Evolutionary conservation across 2,329 filamentous ascomycete species (phyloP).

Genomic region (Alternaria metachromatica): DNA sequence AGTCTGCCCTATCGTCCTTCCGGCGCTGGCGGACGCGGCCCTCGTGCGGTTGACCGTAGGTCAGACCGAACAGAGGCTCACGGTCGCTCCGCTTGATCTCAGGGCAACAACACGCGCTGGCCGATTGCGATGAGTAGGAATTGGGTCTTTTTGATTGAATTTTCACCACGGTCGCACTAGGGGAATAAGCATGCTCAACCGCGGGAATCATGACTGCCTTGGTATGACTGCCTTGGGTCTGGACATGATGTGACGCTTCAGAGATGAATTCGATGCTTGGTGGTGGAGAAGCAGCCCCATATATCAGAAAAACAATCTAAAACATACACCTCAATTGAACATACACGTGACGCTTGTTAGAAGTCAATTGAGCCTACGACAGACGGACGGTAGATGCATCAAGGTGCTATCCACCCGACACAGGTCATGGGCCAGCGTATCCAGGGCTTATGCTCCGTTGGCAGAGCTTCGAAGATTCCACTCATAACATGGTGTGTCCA

Average conservation of each 20-base stretch:
- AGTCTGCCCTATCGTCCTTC: conserved; percentile 14
- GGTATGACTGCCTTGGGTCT: too few relatives aligned
- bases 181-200: background rate
- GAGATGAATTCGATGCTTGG: background rate
- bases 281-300: background rate
- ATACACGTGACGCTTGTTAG: background rate
- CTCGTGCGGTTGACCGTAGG: background rate
- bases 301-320: background rate
- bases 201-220: background rate
- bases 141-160: background rate
- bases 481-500: conserved; percentile 39
- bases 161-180: background rate
- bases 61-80: background rate
- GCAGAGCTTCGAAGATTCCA: conserved; percentile 29
- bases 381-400: background rate
- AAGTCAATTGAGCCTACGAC: background rate
- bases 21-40: background rate
- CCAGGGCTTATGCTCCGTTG: conserved; percentile 27
- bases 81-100: background rate
- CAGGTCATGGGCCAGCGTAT: conserved; percentile 33
- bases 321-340: background rate
- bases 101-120: background rate
- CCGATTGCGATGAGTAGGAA: background rate
- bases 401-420: conserved; percentile 33
- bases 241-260: background rate